Percentiles rank a stretch among this genome's conserved stretches.
phyloP scores from a whole-genome alignment of 2,329 filamentous ascomycete species.

The Phyllosticta citribraziliensis region DNA sequence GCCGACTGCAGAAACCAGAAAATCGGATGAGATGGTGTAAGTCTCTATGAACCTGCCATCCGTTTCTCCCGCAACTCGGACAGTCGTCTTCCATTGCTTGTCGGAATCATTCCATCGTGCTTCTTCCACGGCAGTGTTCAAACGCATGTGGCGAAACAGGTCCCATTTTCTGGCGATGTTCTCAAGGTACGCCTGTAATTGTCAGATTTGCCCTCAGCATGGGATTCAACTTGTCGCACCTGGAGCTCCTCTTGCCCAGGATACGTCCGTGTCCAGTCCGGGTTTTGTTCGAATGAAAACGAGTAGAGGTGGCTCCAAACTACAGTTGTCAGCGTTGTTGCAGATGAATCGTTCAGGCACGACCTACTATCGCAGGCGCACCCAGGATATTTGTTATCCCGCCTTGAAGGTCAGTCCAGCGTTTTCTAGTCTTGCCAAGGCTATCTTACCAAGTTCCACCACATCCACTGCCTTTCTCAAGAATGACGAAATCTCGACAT shows the following conservation, averaged over 20 bases:
- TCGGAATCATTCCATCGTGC: constrained; percentile 45
- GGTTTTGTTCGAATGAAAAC: constrained; percentile 52
- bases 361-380: constrained; percentile 42
- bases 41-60: constrained; percentile 43
- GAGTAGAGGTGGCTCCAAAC: constrained; percentile 48
- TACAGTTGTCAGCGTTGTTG: neutral
- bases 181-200: constrained; percentile 41
- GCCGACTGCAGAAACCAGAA: constrained; percentile 49
- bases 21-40: constrained; percentile 47
- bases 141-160: constrained; percentile 48
- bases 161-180: constrained; percentile 44
- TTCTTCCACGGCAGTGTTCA: constrained; percentile 45
- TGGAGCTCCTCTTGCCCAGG: constrained; percentile 52
- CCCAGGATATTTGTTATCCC: constrained; percentile 48
- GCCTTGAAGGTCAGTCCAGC: constrained; percentile 5
- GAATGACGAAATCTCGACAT: constrained; percentile 46
- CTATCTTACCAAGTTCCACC: constrained; percentile 37
- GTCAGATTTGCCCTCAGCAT: neutral
- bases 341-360: neutral
- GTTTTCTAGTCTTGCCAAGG: too few species aligned
- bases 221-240: constrained; percentile 17
- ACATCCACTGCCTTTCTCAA: constrained; percentile 45
- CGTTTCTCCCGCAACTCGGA: constrained; percentile 42
- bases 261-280: constrained; percentile 48
- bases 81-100: constrained; percentile 42